Base-by-base conservation (phyloP, 2,329 filamentous ascomycete genomes). In the Coleophoma eucalyptorum region DNA sequence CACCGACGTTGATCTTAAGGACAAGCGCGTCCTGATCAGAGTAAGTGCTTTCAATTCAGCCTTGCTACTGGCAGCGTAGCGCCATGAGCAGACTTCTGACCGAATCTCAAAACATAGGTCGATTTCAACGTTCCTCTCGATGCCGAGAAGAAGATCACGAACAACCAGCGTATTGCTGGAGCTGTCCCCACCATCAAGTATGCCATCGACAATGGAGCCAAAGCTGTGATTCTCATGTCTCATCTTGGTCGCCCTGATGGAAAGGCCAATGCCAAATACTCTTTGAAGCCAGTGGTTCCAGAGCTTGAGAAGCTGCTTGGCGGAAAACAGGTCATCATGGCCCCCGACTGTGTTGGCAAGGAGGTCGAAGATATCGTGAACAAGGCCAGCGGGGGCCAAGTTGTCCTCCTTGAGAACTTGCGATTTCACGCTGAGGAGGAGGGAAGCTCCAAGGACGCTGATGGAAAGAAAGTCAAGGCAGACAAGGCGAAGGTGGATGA, bases 51-150 rank as follows among this genome's bases (percentile, higher is more conserved):
- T 10, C 35, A 33, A 41, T 16, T 38, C 26, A 6, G 26, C 26
- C 7, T 26, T 26, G 21, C 7, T 26, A 7, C 7, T 26, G 21
- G 26, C 26, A 8, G 26, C 2, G 26, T 26, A 26, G 26, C 10
- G 26, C 26, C 4, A 26, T 26, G 26, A 8, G 26, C 26, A 26
- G 26, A 26, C 26, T 26, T 26, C 26, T 26, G 26, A 26, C 26
- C 10, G 26, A 26, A 26, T 5, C 26, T 26, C 26, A 26, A 26
- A 26, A 26, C 19, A 47, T 66, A 96, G 92, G 93, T 99, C 72
- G 94, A 99, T 83, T 99, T 99, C 86, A 99, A 99, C 76, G 95
- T 99, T 51, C 94, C 94, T 58, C 90, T 99, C 67, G 91, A 99
- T 70, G 83, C 79, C 62, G 80, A 94, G 70, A 95, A 91, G 78